A percentile compares a stretch with the other conserved stretches of the same genome.
Conservation (phyloP, 768 basidiomycete genomes). For the Lepiota venenata region DNA sequence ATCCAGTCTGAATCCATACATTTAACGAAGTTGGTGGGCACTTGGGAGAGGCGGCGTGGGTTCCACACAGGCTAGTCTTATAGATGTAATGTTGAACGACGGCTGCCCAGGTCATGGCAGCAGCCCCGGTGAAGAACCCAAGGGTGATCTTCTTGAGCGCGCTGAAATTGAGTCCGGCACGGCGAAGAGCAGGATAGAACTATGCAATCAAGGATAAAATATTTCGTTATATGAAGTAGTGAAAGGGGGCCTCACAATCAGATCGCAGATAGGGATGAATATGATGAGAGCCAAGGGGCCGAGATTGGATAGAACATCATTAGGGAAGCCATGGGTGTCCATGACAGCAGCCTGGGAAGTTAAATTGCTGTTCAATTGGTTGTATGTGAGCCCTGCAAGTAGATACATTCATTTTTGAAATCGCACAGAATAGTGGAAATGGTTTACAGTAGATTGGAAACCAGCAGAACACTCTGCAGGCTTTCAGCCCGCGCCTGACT, state of each 20-base stretch:
- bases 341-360: slow-evolving; percentile 79
- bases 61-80: slow-evolving; percentile 56
- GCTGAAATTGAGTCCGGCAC: slow-evolving; percentile 50
- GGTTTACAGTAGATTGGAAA: slow-evolving; percentile 65
- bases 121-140: slow-evolving; percentile 53
- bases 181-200: slow-evolving; percentile 57
- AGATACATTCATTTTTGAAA: neutral
- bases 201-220: slow-evolving; percentile 15
- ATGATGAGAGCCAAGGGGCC: slow-evolving; percentile 77
- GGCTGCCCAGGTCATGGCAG: slow-evolving; percentile 68
- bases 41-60: slow-evolving; percentile 39
- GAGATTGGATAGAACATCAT: slow-evolving; percentile 76
- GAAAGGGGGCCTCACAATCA: slow-evolving; percentile 34
- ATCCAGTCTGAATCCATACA: slow-evolving; percentile 75
- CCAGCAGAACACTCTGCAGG: slow-evolving; percentile 60
- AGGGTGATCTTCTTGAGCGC: slow-evolving; percentile 56
- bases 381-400: slow-evolving; percentile 66
- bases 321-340: slow-evolving; percentile 66
- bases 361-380: slow-evolving; percentile 76
- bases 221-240: neutral
- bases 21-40: slow-evolving; percentile 56
- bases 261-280: slow-evolving; percentile 62
- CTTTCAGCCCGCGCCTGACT: slow-evolving; percentile 67
- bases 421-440: neutral
- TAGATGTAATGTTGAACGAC: slow-evolving; percentile 76